Evolutionary conservation across 2,329 filamentous ascomycete species (phyloP), one percentile per base, ranked within the genome.

Genomic region (Diaporthe vaccinii): DNA sequence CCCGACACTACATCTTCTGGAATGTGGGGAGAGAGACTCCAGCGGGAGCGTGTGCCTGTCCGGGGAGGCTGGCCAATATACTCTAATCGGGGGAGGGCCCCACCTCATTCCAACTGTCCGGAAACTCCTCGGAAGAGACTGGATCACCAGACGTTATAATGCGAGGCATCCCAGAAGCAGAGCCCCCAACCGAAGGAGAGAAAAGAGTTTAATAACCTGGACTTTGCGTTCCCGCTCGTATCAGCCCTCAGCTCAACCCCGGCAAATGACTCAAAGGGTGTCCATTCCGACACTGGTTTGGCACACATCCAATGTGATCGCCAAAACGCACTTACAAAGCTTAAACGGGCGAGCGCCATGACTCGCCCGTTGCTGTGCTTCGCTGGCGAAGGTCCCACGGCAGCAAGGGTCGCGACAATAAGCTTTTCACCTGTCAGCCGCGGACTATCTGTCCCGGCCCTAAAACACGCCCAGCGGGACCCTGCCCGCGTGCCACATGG

Each of bases 251-350:
- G n/a, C 4, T 14, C 49, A 39, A 6, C 8, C 34, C 22, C 65
- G 49, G 46, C 65, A 69, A 55, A 69, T 69, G 65, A 69, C 65
- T 69, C 49, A n/a, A 55, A n/a, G 17, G 36, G 6, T 14, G n/a
- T 25, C 53, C 36, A 39, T 39, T 41, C 22, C 22, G 58, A 61
- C 58, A 41, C 36, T 1, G 34, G 46, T 55, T 55, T 69, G 31
- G 49, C 28, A 39, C 31, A 15, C 58, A 15, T 46, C 44, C 22
- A 39, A 68, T 55, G 14, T 53, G 62, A 51, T 53, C 46, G 20
- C 34, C 44, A 25, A 68, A 68, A 41, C 65, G 65, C 49, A 28
- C 46, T 69, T 28, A 7, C 14, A 28, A 53, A 69, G 65, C 65
- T 69, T 69, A 69, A 69, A 69, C 0, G 25, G 61, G n/a, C 4